A percentile compares a stretch with the other conserved stretches of the same genome.
Evolutionary conservation across 345 rosid genomes (phyloP).

Genomic region (Raphanus raphanistrum): DNA sequence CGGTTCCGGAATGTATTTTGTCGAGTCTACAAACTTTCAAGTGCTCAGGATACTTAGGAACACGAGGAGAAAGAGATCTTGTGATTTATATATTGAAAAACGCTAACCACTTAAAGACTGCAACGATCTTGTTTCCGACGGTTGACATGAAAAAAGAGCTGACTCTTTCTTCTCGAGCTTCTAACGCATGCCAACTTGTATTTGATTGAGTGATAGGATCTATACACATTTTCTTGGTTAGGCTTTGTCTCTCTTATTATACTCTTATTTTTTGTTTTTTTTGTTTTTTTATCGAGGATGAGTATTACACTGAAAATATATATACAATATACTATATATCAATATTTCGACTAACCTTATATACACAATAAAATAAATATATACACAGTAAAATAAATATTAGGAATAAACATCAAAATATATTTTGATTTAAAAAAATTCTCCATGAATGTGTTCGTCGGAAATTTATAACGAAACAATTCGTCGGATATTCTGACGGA

Average conservation of each 20-base stretch:
- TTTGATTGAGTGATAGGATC: not conserved
- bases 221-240: not conserved
- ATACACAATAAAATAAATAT: too few relatives aligned
- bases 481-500: too few relatives aligned
- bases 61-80: not conserved
- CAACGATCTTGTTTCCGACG: not conserved
- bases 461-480: too few relatives aligned
- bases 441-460: too few relatives aligned
- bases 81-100: not conserved
- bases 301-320: not conserved
- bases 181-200: not conserved
- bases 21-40: slow-evolving; percentile 1
- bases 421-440: too few relatives aligned
- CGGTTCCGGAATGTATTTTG: slow-evolving; percentile 1
- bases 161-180: not conserved
- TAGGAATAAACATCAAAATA: too few relatives aligned
- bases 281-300: not conserved
- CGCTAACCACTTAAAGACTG: not conserved
- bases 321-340: too few relatives aligned
- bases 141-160: not conserved
- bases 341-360: too few relatives aligned
- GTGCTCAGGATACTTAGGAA: not conserved
- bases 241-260: not conserved
- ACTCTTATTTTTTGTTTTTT: not conserved
- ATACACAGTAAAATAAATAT: too few relatives aligned